A percentile compares a stretch with the other conserved stretches of the same genome.
Conservation (phyloP, 2,329 filamentous ascomycete species). For the Colletotrichum camelliae region DNA sequence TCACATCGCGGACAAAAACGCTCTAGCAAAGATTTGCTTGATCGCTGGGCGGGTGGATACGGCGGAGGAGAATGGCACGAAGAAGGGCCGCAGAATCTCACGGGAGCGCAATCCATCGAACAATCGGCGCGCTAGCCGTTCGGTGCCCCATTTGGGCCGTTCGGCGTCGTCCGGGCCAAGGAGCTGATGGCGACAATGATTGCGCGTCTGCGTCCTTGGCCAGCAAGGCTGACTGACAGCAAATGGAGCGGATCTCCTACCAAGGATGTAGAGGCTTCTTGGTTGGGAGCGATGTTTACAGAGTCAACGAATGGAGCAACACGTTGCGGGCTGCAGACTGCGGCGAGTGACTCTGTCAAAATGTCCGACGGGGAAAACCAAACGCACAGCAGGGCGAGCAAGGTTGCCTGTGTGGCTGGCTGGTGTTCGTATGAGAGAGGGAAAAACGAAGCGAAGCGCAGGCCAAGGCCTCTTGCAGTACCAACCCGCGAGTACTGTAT, state of each 20-base stretch:
- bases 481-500: background rate
- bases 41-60: background rate
- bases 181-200: conserved; percentile 19
- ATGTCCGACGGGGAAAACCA: background rate
- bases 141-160: background rate
- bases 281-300: background rate
- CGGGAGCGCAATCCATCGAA: background rate
- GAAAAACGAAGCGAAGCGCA: background rate
- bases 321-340: background rate
- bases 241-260: background rate
- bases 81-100: background rate
- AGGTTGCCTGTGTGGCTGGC: background rate
- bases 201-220: conserved; percentile 24
- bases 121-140: background rate
- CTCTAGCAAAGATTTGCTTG: background rate
- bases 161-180: conserved; percentile 21
- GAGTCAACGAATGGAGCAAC: background rate
- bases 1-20: background rate
- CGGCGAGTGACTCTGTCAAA: background rate
- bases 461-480: background rate
- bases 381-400: background rate
- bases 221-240: conserved; percentile 6
- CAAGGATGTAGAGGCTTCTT: background rate
- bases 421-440: background rate
- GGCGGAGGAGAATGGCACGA: conserved; percentile 7